Percentiles rank a stretch among this genome's conserved stretches.
phyloP scores from a whole-genome alignment of 371 early-diverging fungal species.

The Phascolomyces articulosus region DNA sequence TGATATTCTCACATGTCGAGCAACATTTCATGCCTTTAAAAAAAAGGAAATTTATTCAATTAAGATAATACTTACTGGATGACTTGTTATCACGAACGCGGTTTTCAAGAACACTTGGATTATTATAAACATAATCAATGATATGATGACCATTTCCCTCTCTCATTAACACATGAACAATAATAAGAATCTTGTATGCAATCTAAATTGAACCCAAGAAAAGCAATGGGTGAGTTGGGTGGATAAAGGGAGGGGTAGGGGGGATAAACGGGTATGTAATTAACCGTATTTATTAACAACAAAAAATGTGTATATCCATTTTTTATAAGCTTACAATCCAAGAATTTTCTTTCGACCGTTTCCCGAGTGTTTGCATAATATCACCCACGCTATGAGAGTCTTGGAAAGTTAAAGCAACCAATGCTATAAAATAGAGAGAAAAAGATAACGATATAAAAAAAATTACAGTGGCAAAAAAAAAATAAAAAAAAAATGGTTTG shows the following conservation, averaged over 20 bases:
- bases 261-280: background rate
- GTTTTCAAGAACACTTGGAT: constrained; percentile 63
- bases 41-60: constrained; percentile 23
- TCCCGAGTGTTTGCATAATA: constrained; percentile 60
- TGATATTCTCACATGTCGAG: background rate
- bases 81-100: constrained; percentile 65
- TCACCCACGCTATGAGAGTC: constrained; percentile 58
- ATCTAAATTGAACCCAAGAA: constrained; percentile 69
- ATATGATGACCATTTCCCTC: constrained; percentile 78
- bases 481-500: too few relatives aligned
- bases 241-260: background rate
- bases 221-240: background rate
- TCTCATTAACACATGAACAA: constrained; percentile 84
- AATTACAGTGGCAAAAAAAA: too few relatives aligned
- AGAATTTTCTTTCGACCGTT: constrained; percentile 70
- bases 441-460: background rate
- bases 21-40: too few relatives aligned
- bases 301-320: constrained; percentile 23
- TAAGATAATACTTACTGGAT: constrained; percentile 35
- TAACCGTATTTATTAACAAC: too few relatives aligned
- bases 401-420: constrained; percentile 52
- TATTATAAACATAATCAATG: constrained; percentile 61
- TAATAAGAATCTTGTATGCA: constrained; percentile 87
- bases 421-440: constrained; percentile 25
- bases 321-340: constrained; percentile 71